Conservation (phyloP, 169 alveolate genomes). For the Perkinsus chesapeaki region DNA sequence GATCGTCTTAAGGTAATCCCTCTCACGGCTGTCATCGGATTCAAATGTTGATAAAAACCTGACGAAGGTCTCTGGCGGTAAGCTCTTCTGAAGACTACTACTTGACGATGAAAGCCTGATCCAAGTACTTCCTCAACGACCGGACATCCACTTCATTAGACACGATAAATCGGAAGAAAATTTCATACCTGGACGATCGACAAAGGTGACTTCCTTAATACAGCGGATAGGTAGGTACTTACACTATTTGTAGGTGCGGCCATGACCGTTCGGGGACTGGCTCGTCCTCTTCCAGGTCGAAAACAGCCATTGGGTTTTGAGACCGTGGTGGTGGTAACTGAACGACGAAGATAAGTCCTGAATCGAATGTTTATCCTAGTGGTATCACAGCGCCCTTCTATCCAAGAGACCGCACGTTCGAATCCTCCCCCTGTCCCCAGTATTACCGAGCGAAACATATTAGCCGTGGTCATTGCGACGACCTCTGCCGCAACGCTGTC, state of each 20-base stretch:
- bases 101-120: slow-evolving; percentile 50
- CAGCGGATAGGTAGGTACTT: neutral
- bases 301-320: neutral
- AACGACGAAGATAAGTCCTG: neutral
- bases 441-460: slow-evolving; percentile 47
- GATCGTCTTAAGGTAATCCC: slow-evolving; percentile 89
- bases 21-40: slow-evolving; percentile 90
- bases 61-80: neutral
- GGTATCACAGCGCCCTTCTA: neutral
- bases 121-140: slow-evolving; percentile 66
- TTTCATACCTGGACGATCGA: slow-evolving; percentile 41
- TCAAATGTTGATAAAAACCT: slow-evolving; percentile 44
- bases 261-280: slow-evolving; percentile 51
- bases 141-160: slow-evolving; percentile 68
- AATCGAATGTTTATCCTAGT: neutral
- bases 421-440: slow-evolving; percentile 14
- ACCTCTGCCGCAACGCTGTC: slow-evolving; percentile 58
- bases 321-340: neutral
- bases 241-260: neutral
- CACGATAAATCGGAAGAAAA: slow-evolving; percentile 69
- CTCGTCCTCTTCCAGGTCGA: slow-evolving; percentile 71
- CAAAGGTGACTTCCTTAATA: neutral
- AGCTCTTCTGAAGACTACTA: neutral
- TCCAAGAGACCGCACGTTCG: slow-evolving; percentile 17
- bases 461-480: slow-evolving; percentile 58